These are phyloP conservation scores for Candida easanensis DNA, from an alignment of 805 yeast species.

Conservation along the genomic window DNA sequence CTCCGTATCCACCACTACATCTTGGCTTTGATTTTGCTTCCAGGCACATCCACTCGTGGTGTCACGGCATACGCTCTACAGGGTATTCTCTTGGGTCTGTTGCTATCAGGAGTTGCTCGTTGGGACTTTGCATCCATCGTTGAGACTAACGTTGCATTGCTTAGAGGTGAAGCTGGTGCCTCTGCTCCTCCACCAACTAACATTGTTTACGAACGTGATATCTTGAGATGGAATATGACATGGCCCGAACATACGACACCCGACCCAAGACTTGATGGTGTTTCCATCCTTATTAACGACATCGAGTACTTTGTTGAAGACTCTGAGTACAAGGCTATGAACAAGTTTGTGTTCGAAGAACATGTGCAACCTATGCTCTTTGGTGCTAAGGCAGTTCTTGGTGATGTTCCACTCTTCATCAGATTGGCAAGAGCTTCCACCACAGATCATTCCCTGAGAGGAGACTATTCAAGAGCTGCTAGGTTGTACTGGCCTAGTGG, in stretches of 20 bases:
- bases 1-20: slow-evolving; percentile 82
- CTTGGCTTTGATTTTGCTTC: slow-evolving; percentile 70
- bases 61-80: slow-evolving; percentile 71
- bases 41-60: slow-evolving; percentile 81
- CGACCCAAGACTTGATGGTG: slow-evolving; percentile 33
- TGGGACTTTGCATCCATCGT: slow-evolving; percentile 94
- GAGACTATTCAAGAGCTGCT: slow-evolving; percentile 71
- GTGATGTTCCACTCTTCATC: slow-evolving; percentile 43
- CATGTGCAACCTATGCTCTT: slow-evolving; percentile 25
- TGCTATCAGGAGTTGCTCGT: slow-evolving; percentile 79
- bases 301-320: slow-evolving; percentile 69
- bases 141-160: slow-evolving; percentile 65
- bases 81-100: slow-evolving; percentile 78
- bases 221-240: slow-evolving; percentile 29
- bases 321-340: slow-evolving; percentile 42
- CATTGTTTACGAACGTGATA: slow-evolving; percentile 22
- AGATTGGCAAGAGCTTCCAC: slow-evolving; percentile 49
- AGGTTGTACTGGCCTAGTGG: slow-evolving; percentile 59
- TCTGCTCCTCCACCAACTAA: slow-evolving; percentile 48
- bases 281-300: slow-evolving; percentile 73
- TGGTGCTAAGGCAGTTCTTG: slow-evolving; percentile 31
- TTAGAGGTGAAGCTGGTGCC: slow-evolving; percentile 71
- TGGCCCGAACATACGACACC: slow-evolving; percentile 6
- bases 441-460: slow-evolving; percentile 34
- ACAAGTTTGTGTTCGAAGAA: slow-evolving; percentile 32